Base-by-base conservation (phyloP, 2,329 filamentous ascomycete species). In the Aspergillus candidus region DNA sequence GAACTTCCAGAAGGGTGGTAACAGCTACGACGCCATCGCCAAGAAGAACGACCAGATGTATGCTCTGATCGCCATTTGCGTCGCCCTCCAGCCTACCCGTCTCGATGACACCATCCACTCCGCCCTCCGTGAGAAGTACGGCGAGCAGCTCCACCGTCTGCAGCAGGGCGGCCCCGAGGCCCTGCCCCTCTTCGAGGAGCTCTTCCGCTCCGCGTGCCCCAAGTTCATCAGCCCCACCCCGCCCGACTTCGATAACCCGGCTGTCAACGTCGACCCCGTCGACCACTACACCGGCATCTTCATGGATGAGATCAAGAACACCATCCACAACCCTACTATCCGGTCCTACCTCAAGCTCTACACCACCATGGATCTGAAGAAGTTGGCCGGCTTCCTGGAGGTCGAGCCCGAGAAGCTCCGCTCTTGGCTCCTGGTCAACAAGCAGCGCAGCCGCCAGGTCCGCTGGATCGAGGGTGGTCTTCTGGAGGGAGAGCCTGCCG, bases 41-140 rank as follows among this genome's bases (percentile, higher is more conserved):
- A 98, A 98, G 86, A 97, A 97, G 83, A 97, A 95, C 72, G 93
- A 98, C 71, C 93, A 98, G 78, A 97, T 98, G 91, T 96, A 96
- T 70, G 93, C 93, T 32, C 81, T 98, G 57, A 94, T 98, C 60
- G 91, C 93, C 70, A 97, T 98, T 74, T 98, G 93, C 72, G 90
- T 97, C 46, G 90, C 93, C 54, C 94, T 98, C 79, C 87, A 95
- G 73, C 93, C 93, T 47, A 97, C 91, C 45, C 83, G 93, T 59
- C 82, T 98, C 60, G 93, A 98, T 68, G 93, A 98, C 77, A 97
- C 91, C 66, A 96, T 98, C 75, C 93, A 98, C 82, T 94, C 88
- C 50, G 89, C 91, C 51, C 83, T 98, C 43, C 84, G 93, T 53
- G 93, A 98, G 79, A 98, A 98, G 82, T 98, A 96, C 72, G 93